Conservation (phyloP, 129 eudicot genomes). For the Tagetes erecta region DNA sequence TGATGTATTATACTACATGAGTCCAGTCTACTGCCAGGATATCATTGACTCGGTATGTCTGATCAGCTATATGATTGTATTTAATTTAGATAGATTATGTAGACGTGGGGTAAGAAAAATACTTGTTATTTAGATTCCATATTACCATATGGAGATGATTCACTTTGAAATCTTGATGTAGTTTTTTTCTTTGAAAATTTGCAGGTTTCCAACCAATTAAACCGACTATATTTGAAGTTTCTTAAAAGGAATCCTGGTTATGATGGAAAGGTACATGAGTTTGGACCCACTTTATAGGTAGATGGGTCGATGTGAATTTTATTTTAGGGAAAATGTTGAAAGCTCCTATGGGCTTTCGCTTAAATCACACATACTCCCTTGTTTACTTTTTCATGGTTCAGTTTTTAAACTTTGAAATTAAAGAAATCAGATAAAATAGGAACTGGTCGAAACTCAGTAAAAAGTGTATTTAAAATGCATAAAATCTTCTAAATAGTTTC, state of each 20-base stretch:
- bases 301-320: neutral
- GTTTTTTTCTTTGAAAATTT: neutral
- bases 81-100: neutral
- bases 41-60: conserved; percentile 81
- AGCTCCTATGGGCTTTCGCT: neutral
- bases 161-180: neutral
- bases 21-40: conserved; percentile 97
- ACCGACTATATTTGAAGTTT: conserved; percentile 80
- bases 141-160: neutral
- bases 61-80: neutral
- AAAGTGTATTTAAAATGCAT: conserved; percentile 1
- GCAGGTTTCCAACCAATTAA: conserved; percentile 93
- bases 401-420: neutral
- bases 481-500: neutral
- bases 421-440: neutral
- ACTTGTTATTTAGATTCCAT: neutral
- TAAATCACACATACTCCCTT: neutral
- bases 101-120: neutral
- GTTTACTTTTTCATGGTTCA: neutral
- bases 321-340: neutral
- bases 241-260: conserved; percentile 92
- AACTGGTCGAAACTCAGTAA: neutral
- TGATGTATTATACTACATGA: conserved; percentile 95
- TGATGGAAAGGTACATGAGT: conserved; percentile 80
- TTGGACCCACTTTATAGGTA: conserved; percentile 8